Conservation (phyloP, 2,329 filamentous ascomycete species). For the Fusarium verticillioides region DNA sequence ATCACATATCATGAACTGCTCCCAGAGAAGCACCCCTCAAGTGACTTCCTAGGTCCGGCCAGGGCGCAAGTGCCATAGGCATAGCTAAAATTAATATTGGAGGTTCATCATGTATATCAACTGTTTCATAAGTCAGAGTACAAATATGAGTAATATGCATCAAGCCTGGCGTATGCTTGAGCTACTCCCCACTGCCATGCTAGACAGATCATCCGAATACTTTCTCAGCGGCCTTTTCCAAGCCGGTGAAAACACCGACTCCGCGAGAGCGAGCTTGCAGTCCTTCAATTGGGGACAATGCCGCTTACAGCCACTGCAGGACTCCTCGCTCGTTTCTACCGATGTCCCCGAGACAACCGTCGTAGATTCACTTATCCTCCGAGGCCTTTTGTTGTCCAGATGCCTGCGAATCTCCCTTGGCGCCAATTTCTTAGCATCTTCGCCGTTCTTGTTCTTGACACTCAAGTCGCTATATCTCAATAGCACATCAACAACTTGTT, state of each 20-base stretch:
- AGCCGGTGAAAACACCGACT: background rate
- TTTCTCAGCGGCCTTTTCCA: background rate
- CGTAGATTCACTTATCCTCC: background rate
- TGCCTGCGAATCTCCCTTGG: background rate
- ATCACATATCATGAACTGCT: too few species aligned
- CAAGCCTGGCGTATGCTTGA: background rate
- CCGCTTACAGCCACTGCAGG: background rate
- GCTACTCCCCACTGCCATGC: background rate
- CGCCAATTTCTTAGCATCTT: background rate
- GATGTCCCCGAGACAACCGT: background rate
- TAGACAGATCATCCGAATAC: background rate
- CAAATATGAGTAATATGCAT: background rate
- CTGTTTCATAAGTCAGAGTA: background rate
- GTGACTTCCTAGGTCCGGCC: too few species aligned
- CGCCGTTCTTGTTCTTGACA: background rate
- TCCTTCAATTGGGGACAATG: background rate
- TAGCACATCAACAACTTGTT: background rate
- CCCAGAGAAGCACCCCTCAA: too few species aligned
- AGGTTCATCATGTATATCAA: background rate
- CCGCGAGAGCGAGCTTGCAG: background rate
- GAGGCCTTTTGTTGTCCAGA: background rate
- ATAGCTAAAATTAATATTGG: too few species aligned
- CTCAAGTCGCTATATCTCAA: background rate
- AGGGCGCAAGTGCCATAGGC: too few species aligned
- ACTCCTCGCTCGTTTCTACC: background rate